Evolutionary conservation across 257 asterid genomes (phyloP).

Genomic region (Solanum virginianum): DNA sequence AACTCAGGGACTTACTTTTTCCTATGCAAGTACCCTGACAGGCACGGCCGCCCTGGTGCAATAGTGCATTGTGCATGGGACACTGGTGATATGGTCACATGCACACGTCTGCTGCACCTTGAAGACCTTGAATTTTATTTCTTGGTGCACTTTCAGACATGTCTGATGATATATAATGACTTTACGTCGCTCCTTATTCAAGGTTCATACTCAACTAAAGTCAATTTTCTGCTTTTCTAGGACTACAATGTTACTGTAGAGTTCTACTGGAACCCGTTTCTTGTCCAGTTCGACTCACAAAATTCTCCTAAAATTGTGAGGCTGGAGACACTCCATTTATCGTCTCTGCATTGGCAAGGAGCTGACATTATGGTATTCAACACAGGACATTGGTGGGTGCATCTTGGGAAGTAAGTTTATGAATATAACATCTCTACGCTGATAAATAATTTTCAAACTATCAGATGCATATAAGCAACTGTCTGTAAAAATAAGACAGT

Average conservation of each 20-base stretch:
- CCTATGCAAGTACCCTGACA: background rate
- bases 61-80: background rate
- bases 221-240: background rate
- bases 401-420: background rate
- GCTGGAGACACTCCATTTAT: background rate
- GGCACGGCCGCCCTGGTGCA: background rate
- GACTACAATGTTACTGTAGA: conserved; percentile 6
- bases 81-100: background rate
- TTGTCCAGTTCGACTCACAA: conserved; percentile 1
- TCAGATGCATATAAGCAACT: background rate
- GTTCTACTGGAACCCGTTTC: conserved; percentile 10
- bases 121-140: background rate
- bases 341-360: conserved; percentile 2
- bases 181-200: background rate
- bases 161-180: background rate
- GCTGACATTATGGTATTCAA: conserved; percentile 10
- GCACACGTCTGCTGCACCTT: background rate
- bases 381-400: conserved; percentile 13
- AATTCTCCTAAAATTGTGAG: background rate
- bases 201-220: background rate
- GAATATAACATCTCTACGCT: background rate
- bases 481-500: background rate
- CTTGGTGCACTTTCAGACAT: background rate
- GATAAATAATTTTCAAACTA: background rate
- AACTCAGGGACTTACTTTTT: background rate